Evolutionary conservation across 768 basidiomycete species (phyloP), one percentile per base, ranked within the genome.

Genomic region (Nidularia pulvinata): DNA sequence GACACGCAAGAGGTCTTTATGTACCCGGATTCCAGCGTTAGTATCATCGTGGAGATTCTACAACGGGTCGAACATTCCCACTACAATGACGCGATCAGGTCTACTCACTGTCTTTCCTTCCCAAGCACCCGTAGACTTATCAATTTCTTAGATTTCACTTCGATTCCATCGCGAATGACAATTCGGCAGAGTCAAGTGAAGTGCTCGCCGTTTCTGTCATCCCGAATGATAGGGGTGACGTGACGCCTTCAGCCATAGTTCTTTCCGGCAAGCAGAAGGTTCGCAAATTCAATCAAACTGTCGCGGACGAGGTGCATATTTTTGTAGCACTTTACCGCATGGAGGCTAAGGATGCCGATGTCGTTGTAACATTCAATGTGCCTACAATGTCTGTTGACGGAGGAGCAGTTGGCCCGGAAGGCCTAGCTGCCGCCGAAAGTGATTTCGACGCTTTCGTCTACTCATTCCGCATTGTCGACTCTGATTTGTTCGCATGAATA

Each of bases 1-100:
- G 90, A 98, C 65, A 93, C 85, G 4, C 96, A 99, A 69, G 97
- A 98, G 65, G 96, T 97, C 42, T 89, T 93, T 70, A 66, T 97
- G 52, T 87, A 86, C 51, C 81, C 82, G 5, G 69, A 83, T 47
- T 89, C 85, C 5, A 78, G 78, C 48, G 74, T 85, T 59, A 93
- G 89, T 63, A 79, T 95, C 57, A 81, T 98, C 48, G 70, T 97
- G 30, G 97, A 99, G 65, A 82, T 97, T 22, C 73, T 98, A 10
- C 69, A 93, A 66, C 77, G 84, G 54, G 93, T 96, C 25, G 76
- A 85, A 34, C 68, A 71, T n/a, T 57, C 63, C 10, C 77, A 83
- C 52, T 74, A 77, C 36, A 63, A 74, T 44, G 83, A 88, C 45
- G 93, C 93, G 2, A 81, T 84, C 59, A 87, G 79, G 95, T 93